Evolutionary conservation across 1,284 basidiomycete species (phyloP).

Genomic region (Leccinum griseonigrum): DNA sequence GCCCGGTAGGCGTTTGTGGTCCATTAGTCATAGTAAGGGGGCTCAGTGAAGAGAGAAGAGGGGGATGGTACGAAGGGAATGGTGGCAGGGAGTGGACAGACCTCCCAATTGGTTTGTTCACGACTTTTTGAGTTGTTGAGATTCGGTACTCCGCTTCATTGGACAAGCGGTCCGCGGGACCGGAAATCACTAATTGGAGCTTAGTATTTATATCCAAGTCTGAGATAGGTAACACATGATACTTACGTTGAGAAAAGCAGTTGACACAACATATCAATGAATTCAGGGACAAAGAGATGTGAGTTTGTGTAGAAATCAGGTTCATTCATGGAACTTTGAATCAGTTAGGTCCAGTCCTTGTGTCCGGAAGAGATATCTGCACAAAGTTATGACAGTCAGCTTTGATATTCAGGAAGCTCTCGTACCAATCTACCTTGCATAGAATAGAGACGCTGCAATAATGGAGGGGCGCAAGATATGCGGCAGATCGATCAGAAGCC

Average conservation of each 20-base stretch:
- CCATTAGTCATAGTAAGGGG: neutral
- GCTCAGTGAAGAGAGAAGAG: neutral
- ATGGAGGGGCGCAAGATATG: neutral
- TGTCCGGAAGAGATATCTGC: neutral
- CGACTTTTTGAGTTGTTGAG: neutral
- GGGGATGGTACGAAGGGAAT: neutral
- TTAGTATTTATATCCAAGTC: neutral
- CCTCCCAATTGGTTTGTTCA: neutral
- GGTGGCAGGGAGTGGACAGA: neutral
- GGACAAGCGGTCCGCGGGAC: neutral
- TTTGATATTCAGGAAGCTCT: neutral
- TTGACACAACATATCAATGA: neutral
- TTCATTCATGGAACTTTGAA: neutral
- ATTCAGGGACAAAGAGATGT: neutral
- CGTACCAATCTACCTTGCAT: neutral
- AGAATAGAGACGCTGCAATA: neutral
- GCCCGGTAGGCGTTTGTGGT: neutral
- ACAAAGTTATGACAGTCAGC: neutral
- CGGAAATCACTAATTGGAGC: neutral
- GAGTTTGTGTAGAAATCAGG: neutral
- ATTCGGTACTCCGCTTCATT: neutral
- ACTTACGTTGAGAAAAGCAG: neutral
- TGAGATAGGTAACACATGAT: neutral
- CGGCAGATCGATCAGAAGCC: neutral
- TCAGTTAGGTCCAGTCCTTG: neutral